phyloP scores from a whole-genome alignment of 768 basidiomycete genomes.

The Amanita inopinata region DNA sequence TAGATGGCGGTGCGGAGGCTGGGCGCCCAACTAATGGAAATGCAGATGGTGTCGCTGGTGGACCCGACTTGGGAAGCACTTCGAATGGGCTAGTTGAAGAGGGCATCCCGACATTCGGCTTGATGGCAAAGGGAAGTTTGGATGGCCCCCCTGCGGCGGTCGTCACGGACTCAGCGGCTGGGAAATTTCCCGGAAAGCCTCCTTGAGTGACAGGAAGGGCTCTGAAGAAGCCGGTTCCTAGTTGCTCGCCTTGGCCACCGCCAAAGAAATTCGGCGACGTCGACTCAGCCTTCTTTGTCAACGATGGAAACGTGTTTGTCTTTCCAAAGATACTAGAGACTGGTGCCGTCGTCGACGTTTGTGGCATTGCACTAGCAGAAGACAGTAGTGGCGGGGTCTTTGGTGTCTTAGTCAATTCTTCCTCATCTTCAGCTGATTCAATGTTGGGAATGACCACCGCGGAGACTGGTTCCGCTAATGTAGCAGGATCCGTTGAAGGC shows the following conservation, averaged over 20 bases:
- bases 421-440: conserved; percentile 16
- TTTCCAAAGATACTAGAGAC: conserved; percentile 9
- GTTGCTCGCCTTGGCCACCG: not conserved
- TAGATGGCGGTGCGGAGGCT: conserved; percentile 10
- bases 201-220: not conserved
- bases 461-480: conserved; percentile 30
- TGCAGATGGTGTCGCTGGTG: not conserved
- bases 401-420: conserved; percentile 22
- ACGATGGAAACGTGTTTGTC: not conserved
- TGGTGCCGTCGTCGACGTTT: not conserved
- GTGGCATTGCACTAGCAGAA: conserved; percentile 16
- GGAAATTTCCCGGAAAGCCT: not conserved
- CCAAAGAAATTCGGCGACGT: not conserved
- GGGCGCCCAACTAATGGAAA: not conserved
- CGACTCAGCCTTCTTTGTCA: not conserved
- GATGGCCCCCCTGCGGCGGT: not conserved
- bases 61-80: not conserved
- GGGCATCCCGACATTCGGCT: not conserved
- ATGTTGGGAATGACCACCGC: conserved; percentile 23
- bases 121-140: not conserved
- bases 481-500: conserved; percentile 17
- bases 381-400: conserved; percentile 41
- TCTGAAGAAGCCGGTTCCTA: not conserved
- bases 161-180: not conserved
- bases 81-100: not conserved